phyloP scores from a whole-genome alignment of 75 land plant species.

The Sequoia sempervirens region DNA sequence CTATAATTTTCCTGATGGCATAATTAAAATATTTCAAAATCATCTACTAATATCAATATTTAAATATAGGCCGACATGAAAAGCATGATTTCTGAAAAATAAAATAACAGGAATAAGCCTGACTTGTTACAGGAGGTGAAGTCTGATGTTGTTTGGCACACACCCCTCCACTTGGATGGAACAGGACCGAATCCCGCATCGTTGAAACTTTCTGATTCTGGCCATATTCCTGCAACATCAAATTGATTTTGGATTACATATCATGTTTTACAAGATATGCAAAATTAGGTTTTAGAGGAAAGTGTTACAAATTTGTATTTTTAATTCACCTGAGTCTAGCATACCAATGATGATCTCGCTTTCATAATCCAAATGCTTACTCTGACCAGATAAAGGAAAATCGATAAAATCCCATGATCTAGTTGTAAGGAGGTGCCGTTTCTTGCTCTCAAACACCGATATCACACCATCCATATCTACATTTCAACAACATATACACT shows the following conservation, averaged over 20 bases:
- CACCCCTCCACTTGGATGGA: constrained; percentile 27
- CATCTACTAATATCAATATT: neutral
- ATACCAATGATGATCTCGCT: constrained; percentile 9
- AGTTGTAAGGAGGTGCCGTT: constrained; percentile 6
- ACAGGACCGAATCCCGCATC: constrained; percentile 23
- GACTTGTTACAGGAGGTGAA: neutral
- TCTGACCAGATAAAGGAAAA: neutral
- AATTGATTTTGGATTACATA: too few species aligned
- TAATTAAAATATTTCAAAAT: neutral
- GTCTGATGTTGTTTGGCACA: neutral
- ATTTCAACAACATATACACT: neutral
- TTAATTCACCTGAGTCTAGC: neutral
- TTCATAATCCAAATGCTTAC: neutral
- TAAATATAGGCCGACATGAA: too few species aligned
- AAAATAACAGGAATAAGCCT: neutral
- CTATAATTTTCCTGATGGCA: constrained; percentile 20
- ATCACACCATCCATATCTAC: neutral
- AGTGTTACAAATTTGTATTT: neutral
- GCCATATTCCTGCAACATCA: too few species aligned
- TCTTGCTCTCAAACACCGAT: neutral
- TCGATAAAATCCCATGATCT: constrained; percentile 21
- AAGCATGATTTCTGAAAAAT: too few species aligned
- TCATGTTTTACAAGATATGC: too few species aligned
- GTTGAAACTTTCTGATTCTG: too few species aligned
- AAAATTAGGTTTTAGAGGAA: too few species aligned